Base-by-base conservation (phyloP, 176 grass and related monocot genomes). In the Oryza australiensis region DNA sequence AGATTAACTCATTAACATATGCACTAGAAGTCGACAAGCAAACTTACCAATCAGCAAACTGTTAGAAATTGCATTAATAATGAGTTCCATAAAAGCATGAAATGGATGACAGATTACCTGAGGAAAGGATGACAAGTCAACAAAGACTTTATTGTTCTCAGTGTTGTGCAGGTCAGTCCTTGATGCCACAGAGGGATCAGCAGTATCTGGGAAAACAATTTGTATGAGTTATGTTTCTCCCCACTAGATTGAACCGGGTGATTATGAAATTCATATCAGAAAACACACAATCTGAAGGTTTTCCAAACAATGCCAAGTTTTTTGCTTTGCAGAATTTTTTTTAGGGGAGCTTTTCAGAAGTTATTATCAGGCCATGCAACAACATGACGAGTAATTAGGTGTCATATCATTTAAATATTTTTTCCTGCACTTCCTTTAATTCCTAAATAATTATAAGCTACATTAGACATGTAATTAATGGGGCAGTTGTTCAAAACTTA, bases 191-290 rank as follows among this genome's bases (percentile, higher is more conserved):
- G 82, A 34, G 32, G 85, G 6, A 41, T 71, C 51, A 41, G 42
- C 65, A 64, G 33, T 59, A 71, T 11, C 87, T 89, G 77, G 7
- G 22, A 89, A 85, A 80, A 80, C 63, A 64, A 82, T 12, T 70
- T n/a, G 22, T 65, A 71, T 70, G 65, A 87, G 79, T 30, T 35
- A 77, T 72, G 23, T 12, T 43, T 65, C 73, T 82, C 70, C 45
- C 22, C 7, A 30, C 22, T 45, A 57, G 32, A 68, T 67, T 74
- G 32, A 0, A 60, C 12, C 42, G 1, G 20, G 43, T 30, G 41
- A 27, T 33, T 72, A 53, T 0, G 2, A 3, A 64, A 70, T 77
- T 26, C 59, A 16, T 30, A 41, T 41, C 67, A 59, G 49, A 73
- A 77, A 62, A 15, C 23, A 40, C 51, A 55, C 51, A 7, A n/a